These are phyloP conservation scores for Penicillium sp. DNA, from an alignment of 2,329 filamentous ascomycete species.

Conservation along the genomic window DNA sequence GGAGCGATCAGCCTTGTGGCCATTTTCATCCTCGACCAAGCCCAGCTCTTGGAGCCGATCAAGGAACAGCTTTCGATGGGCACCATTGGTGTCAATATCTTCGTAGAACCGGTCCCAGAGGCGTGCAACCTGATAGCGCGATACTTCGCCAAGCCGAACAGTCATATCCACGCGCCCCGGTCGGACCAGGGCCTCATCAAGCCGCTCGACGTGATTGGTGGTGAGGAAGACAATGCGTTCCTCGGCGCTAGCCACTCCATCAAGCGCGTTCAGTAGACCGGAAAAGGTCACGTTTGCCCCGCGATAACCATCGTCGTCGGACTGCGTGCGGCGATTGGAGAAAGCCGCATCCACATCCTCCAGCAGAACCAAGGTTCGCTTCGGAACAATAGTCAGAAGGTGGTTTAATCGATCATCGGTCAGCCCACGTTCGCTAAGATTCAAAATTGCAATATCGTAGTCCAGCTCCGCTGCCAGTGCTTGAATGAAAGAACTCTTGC, in stretches of 20 bases:
- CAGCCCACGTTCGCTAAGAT: conserved; percentile 82
- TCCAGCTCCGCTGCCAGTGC: conserved; percentile 89
- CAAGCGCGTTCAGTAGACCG: conserved; percentile 78
- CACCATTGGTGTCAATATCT: conserved; percentile 68
- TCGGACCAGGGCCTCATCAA: conserved; percentile 85
- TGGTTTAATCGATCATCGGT: conserved; percentile 88
- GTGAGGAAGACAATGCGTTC: conserved; percentile 93
- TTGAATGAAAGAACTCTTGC: conserved; percentile 95
- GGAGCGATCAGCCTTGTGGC: conserved; percentile 47
- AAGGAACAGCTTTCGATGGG: conserved; percentile 69
- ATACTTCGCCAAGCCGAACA: conserved; percentile 83
- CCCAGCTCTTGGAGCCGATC: conserved; percentile 67
- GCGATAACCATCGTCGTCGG: conserved; percentile 78
- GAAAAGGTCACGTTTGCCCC: conserved; percentile 94
- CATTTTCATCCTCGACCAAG: conserved; percentile 62
- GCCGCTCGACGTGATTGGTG: conserved; percentile 86
- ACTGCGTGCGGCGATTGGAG: conserved; percentile 69
- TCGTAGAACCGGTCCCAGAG: conserved; percentile 97
- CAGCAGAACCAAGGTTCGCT: conserved; percentile 76
- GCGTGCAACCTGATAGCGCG: conserved; percentile 75
- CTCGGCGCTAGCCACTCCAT: conserved; percentile 92
- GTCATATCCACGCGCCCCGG: conserved; percentile 95
- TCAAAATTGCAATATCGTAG: conserved; percentile 89
- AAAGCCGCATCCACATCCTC: conserved; percentile 94
- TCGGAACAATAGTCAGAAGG: conserved; percentile 80